Base-by-base conservation (phyloP, 2,329 filamentous ascomycete genomes). In the Cladosporium sp. region DNA sequence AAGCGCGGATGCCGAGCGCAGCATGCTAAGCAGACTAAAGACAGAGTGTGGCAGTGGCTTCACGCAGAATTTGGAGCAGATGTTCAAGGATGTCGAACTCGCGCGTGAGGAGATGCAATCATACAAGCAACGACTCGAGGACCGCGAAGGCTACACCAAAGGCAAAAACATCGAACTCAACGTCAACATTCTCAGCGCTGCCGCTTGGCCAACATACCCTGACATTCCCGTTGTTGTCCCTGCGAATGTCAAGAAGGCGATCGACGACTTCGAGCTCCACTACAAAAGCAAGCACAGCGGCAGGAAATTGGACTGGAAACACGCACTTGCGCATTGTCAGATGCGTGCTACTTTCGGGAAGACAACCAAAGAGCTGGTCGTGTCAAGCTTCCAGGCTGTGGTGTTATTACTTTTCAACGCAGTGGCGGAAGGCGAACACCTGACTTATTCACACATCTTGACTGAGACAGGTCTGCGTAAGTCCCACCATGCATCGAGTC, bases 61-160 rank as follows among this genome's bases (percentile, higher is more conserved):
- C 71, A 99, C 94, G 0, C 92, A 96, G 70, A 99, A 99, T 68
- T 80, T 99, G 0, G 95, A 99, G 74, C 90, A 93, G 61, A 99
- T 99, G 94, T 99, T 99, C 79, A 96, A 96, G 73, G 94, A 99
- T 68, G 91, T 97, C 73, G 92, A 97, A 70, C 81, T 97, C 19
- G 90, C 90, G 12, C 88, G 89, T 60, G 94, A 97, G 66, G 93
- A 97, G 70, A 96, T 97, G 88, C 76, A 82, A n/a, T 84, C 88
- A 0, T 99, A 96, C 76, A 94, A 88, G 72, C 77, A 81, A 74
- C 72, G 91, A 73, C 76, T 82, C 47, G 80, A 83, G 61, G 80
- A 83, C 75, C 79, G 82, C 15, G 48, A 70, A 2, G 65, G 64
- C 3, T 69, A 64, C 42, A 66, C 70, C 37, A 72, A 70, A 60